A percentile compares a stretch with the other conserved stretches of the same genome.
phyloP scores from a whole-genome alignment of 164 flowering plant genomes.

The Cinnamomum chago region DNA sequence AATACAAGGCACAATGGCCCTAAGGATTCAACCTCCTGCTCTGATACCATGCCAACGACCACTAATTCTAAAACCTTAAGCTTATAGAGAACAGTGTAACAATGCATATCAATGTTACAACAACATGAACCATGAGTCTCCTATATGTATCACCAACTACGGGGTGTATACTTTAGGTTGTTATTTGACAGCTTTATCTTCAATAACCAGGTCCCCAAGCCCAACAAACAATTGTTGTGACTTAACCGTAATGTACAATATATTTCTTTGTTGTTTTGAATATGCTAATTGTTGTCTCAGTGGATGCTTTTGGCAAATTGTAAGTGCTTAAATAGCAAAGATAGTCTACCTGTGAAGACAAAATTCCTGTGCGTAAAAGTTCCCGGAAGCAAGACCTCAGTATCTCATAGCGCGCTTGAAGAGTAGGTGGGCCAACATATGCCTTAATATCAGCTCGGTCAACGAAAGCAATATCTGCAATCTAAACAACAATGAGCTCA shows the following conservation, averaged over 20 bases:
- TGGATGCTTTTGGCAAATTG: too few relatives aligned
- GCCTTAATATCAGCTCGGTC: conserved; percentile 99
- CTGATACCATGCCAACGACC: too few relatives aligned
- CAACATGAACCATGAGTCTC: too few relatives aligned
- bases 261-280: neutral
- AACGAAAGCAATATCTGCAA: conserved; percentile 95
- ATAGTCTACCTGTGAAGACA: conserved; percentile 43
- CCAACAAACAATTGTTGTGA: neutral
- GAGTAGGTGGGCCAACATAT: conserved; percentile 94
- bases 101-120: too few relatives aligned
- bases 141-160: too few relatives aligned
- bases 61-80: too few relatives aligned
- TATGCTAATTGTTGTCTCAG: neutral
- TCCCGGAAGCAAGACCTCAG: conserved; percentile 85
- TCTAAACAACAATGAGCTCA: conserved; percentile 15
- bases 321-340: neutral
- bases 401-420: conserved; percentile 97
- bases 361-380: conserved; percentile 64
- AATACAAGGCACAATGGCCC: too few relatives aligned
- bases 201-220: neutral
- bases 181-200: too few relatives aligned
- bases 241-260: neutral
- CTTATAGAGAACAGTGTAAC: too few relatives aligned
- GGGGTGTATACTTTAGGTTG: too few relatives aligned
- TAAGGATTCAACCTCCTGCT: too few relatives aligned